Evolutionary conservation across 768 basidiomycete genomes (phyloP).

Genomic region (Kockovaella imperatae): DNA sequence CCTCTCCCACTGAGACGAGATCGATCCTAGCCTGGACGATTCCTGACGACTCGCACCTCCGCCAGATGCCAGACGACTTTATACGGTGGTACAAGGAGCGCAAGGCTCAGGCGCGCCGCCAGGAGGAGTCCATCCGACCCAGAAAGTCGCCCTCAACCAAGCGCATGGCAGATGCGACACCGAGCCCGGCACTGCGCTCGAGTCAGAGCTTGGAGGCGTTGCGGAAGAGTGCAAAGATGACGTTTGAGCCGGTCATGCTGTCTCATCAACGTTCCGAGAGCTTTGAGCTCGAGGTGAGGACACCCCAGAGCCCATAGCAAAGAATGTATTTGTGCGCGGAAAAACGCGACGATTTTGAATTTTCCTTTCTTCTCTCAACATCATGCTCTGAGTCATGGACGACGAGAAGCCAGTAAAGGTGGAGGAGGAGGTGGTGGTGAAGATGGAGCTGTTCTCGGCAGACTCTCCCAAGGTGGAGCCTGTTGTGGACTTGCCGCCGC

Average conservation of each 20-base stretch:
- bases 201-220: constrained; percentile 14
- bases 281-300: constrained; percentile 21
- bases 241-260: constrained; percentile 9
- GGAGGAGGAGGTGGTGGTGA: neutral
- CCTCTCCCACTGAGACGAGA: constrained; percentile 19
- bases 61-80: constrained; percentile 37
- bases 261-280: constrained; percentile 17
- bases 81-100: constrained; percentile 36
- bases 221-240: constrained; percentile 7
- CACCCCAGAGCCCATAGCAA: neutral
- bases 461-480: neutral
- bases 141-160: neutral
- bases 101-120: constrained; percentile 12
- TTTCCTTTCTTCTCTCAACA: too few relatives aligned
- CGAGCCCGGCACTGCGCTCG: constrained; percentile 13
- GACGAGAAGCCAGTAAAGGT: neutral
- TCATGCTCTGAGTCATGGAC: neutral
- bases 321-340: too few relatives aligned
- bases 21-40: constrained; percentile 27
- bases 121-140: constrained; percentile 3
- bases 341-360: too few relatives aligned
- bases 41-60: constrained; percentile 13
- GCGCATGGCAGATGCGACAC: constrained; percentile 1
- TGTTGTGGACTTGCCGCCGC: neutral
- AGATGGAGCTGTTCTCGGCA: neutral